A percentile compares a stretch with the other conserved stretches of the same genome.
Evolutionary conservation across 768 basidiomycete species (phyloP).

Genomic region (Phylloporus rhodoxanthus): DNA sequence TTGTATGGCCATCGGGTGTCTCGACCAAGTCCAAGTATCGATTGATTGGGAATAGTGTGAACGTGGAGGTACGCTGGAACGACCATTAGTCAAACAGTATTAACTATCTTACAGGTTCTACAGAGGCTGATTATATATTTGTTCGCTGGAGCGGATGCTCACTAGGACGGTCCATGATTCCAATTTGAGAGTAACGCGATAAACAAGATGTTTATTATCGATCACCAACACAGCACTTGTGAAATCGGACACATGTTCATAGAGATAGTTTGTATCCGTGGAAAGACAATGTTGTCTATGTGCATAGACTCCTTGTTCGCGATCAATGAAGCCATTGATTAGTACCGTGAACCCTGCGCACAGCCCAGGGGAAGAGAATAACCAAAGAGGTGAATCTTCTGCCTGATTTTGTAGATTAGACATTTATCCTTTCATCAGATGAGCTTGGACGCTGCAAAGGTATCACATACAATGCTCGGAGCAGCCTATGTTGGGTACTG

Average conservation of each 20-base stretch:
- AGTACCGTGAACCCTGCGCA: background rate
- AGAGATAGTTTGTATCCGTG: background rate
- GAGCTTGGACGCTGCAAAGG: too few species aligned
- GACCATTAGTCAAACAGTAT: background rate
- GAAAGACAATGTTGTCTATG: background rate
- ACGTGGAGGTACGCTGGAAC: constrained; percentile 49
- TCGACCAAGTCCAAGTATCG: constrained; percentile 68
- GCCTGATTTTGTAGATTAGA: background rate
- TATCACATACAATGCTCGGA: too few species aligned
- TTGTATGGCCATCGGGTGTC: constrained; percentile 59
- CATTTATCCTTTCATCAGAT: background rate
- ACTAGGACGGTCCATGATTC: background rate
- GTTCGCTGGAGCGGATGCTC: constrained; percentile 22
- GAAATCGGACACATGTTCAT: background rate
- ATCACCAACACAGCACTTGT: too few species aligned
- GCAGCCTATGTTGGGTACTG: too few species aligned
- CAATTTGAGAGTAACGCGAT: background rate
- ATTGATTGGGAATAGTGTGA: constrained; percentile 79
- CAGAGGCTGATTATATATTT: constrained; percentile 56
- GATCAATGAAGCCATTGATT: background rate
- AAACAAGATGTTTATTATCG: background rate
- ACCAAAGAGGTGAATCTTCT: constrained; percentile 53
- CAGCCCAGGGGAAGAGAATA: constrained; percentile 61
- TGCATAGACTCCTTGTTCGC: background rate
- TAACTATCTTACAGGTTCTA: constrained; percentile 33